A percentile compares a stretch with the other conserved stretches of the same genome.
Conservation (phyloP, 2,329 filamentous ascomycete genomes). For the Fusarium ramigenum region DNA sequence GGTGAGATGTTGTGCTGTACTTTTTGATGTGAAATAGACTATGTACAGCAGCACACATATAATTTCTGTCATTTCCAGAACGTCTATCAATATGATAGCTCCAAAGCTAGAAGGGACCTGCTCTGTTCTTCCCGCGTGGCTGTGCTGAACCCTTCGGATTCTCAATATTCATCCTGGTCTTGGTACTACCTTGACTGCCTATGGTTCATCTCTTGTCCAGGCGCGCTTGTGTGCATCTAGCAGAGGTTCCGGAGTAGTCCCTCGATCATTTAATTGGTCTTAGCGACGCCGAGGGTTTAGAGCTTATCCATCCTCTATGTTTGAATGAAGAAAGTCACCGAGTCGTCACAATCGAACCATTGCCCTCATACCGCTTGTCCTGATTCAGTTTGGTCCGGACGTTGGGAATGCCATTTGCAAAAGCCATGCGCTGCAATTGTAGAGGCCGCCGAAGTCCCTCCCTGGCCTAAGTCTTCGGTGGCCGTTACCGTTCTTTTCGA, state of each 20-base stretch:
- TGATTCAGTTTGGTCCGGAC: constrained; percentile 31
- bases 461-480: constrained; percentile 8
- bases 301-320: constrained; percentile 11
- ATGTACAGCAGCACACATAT: neutral
- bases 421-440: constrained; percentile 31
- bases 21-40: neutral
- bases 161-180: constrained; percentile 11
- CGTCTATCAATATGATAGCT: constrained; percentile 9
- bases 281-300: constrained; percentile 2
- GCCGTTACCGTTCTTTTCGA: constrained; percentile 16
- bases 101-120: constrained; percentile 16
- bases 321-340: constrained; percentile 12
- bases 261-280: constrained; percentile 18
- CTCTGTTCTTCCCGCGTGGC: constrained; percentile 26
- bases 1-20: constrained; percentile 20
- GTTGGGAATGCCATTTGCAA: constrained; percentile 34
- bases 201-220: neutral
- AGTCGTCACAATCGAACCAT: constrained; percentile 42
- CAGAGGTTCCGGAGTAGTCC: constrained; percentile 5
- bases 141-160: constrained; percentile 26
- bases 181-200: constrained; percentile 4
- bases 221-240: neutral
- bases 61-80: neutral
- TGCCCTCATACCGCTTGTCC: constrained; percentile 28
- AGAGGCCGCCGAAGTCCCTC: constrained; percentile 34